phyloP scores from a whole-genome alignment of 1,284 basidiomycete genomes.

The Exobasidium cylindrosporum region DNA sequence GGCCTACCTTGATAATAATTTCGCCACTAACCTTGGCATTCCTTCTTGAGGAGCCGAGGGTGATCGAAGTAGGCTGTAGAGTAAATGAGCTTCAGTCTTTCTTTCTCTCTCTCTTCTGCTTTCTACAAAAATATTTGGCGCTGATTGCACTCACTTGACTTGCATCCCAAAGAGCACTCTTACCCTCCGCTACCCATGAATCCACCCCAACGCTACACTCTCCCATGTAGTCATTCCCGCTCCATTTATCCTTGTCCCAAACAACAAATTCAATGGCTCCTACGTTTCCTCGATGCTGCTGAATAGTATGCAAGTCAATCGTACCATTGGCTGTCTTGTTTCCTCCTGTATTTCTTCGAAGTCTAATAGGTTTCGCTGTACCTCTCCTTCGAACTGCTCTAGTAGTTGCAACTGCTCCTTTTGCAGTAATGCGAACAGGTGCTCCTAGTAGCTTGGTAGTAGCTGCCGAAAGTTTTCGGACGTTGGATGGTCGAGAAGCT shows the following conservation, averaged over 20 bases:
- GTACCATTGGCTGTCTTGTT: background rate
- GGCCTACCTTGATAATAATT: slow-evolving; percentile 39
- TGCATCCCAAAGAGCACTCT: background rate
- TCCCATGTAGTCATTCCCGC: slow-evolving; percentile 85
- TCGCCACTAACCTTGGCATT: slow-evolving; percentile 33
- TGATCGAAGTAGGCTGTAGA: slow-evolving; percentile 34
- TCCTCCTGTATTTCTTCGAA: slow-evolving; percentile 14
- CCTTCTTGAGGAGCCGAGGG: slow-evolving; percentile 33
- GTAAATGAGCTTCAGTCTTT: background rate
- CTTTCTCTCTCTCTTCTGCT: too few relatives aligned
- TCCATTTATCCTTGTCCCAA: slow-evolving; percentile 78
- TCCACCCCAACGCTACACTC: slow-evolving; percentile 74
- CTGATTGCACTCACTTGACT: too few relatives aligned
- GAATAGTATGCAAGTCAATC: background rate
- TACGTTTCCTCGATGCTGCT: slow-evolving; percentile 52
- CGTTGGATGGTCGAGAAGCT: slow-evolving; percentile 6
- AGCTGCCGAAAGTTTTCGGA: slow-evolving; percentile 26
- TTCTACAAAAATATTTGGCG: too few relatives aligned
- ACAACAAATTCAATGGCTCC: slow-evolving; percentile 79
- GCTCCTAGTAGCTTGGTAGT: slow-evolving; percentile 36
- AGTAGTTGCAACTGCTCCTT: slow-evolving; percentile 33
- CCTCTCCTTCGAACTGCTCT: slow-evolving; percentile 31
- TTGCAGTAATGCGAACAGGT: slow-evolving; percentile 27
- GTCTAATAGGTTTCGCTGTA: slow-evolving; percentile 35
- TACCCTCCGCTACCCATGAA: slow-evolving; percentile 62